Evolutionary conservation across 208 protist genomes (phyloP), one percentile per base, ranked within the genome.

Genomic region (Endotrypanum monterogeii): DNA sequence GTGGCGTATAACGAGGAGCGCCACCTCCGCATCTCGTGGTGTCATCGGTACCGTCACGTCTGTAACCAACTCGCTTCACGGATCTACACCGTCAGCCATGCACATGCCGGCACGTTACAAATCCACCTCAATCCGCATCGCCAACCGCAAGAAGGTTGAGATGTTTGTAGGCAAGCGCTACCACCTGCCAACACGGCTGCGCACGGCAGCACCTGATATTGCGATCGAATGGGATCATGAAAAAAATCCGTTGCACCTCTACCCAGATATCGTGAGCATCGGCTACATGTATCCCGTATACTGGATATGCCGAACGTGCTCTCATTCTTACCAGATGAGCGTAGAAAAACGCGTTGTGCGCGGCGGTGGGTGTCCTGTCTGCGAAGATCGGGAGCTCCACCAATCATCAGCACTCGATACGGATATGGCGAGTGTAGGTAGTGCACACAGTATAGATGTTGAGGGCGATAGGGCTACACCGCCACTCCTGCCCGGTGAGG

Each of bases 291-390:
- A 82, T 30, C 85, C 87, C 12, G 88, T 96, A 4, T 95, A 84
- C 84, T 98, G 94, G 92, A 75, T 63, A 56, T 98, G 94, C 78
- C 57, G 50, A 14, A 28, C 16, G 8, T 98, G 94, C 75, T 74
- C 67, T 0, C 60, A 84, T 37, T 61, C 70, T 18, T 98, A 89
- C 74, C 54, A 78, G 55, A 94, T 96, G 90, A 94, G 90, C 69
- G 89, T 94, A 8, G 94, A 98, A 70, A 95, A 96, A 76, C 92
- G 94, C n/a, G 90, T 96, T 28, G 85, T 98, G 69, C 90, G 92
- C 52, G 94, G 92, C 18, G 79, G 82, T 4, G 88, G 89, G 5
- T 97, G 94, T 62, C 87, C 90, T 8, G 37, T 58, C 23, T 97
- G 93, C 71, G 76, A 71, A 7, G 71, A 73, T 28, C 66, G 65